Base-by-base conservation (phyloP, 2,329 filamentous ascomycete genomes). In the Fusarium humuli region DNA sequence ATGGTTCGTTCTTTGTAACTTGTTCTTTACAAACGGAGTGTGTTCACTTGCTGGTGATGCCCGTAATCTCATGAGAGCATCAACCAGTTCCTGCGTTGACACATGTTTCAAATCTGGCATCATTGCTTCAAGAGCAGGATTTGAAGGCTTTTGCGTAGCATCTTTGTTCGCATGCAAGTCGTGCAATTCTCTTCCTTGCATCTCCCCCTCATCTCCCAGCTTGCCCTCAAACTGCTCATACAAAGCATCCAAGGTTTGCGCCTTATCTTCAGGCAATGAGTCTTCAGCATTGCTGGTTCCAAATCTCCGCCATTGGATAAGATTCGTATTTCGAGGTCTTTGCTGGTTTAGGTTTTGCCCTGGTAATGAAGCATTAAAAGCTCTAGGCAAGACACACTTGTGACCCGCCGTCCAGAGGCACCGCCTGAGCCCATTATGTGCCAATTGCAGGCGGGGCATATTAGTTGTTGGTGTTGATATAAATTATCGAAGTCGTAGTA, bases 361-460 rank as follows among this genome's bases (percentile, higher is more conserved):
- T 23, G 50, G 49, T 41, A 61, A 53, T 30, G 65, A 65, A 54
- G 74, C 57, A 68, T 66, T 68, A 60, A 80, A 61, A 18, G 80
- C 74, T 54, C 73, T 80, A 6, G 78, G 77, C 14, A 85, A 74
- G 4, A 78, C 74, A 7, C 72, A 61, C 9, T 78, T 70, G 72
- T 87, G 84, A 61, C 87, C 81, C 11, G 83, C 85, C 14, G 89
- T 89, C 73, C 87, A 91, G 18, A 91, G 80, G 74, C 86, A 90
- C 75, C 86, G 86, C 87, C 88, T 90, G 47, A 92, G 83, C 65
- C 88, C 87, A 77, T 91, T 89, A 37, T 84, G 75, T 4, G 82
- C 76, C 53, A 85, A 72, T 66, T 63, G 63, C 42, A 67, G 71
- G 45, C 73, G 72, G 64, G 76, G 76, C 79, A 81, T 81, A 14